phyloP scores from a whole-genome alignment of 2,329 filamentous ascomycete species.

The Fusarium sp. region DNA sequence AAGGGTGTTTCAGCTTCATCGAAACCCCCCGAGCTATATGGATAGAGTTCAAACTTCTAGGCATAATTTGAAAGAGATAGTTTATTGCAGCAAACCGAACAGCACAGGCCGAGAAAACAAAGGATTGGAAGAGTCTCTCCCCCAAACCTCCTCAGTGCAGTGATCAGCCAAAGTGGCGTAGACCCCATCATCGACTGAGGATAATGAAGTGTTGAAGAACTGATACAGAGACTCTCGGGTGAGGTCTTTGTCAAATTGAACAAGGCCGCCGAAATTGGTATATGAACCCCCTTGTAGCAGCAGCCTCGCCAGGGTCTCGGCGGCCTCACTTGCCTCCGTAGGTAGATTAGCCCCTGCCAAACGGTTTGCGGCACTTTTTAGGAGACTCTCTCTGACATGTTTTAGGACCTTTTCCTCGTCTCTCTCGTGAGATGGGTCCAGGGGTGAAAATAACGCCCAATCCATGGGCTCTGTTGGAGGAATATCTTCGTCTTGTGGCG shows the following conservation, averaged over 20 bases:
- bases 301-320: fast-evolving
- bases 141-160: neutral
- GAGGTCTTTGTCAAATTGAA: neutral
- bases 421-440: neutral
- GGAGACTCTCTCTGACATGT: neutral
- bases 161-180: neutral
- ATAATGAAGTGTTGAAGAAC: neutral
- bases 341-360: neutral
- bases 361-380: neutral
- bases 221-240: neutral
- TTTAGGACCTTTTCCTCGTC: neutral
- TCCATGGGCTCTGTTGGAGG: neutral
- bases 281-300: fast-evolving
- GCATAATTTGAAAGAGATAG: neutral
- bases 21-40: neutral
- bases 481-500: neutral
- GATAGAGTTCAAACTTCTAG: neutral
- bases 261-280: fast-evolving
- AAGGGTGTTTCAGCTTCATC: neutral
- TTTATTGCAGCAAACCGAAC: neutral
- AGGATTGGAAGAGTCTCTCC: too few species aligned
- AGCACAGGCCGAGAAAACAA: neutral
- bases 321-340: neutral
- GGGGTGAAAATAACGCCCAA: neutral
- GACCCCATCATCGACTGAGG: neutral